Percentiles rank a stretch among this genome's conserved stretches.
Evolutionary conservation across 192 early-diverging fungal species (phyloP).

Genomic region (Rhizoclosmatium sp.): DNA sequence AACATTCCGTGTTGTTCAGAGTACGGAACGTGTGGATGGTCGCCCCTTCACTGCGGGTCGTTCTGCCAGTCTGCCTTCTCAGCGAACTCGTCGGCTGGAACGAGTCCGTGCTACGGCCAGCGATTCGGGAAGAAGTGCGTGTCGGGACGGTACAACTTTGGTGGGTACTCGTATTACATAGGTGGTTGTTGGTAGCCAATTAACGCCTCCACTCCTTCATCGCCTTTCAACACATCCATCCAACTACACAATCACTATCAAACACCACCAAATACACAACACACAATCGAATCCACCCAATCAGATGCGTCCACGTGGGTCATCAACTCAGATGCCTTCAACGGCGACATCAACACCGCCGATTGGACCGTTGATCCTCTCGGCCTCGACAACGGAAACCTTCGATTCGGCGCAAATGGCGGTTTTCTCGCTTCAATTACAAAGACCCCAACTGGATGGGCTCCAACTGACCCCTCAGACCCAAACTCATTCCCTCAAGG

Average conservation of each 20-base stretch:
- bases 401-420: conserved; percentile 39
- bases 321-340: conserved; percentile 46
- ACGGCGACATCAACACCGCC: conserved; percentile 42
- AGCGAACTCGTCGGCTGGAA: background rate
- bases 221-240: too few species aligned
- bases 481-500: background rate
- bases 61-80: conserved; percentile 35
- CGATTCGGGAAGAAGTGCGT: conserved; percentile 30
- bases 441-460: conserved; percentile 8
- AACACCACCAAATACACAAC: background rate
- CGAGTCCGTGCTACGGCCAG: conserved; percentile 2
- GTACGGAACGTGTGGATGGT: conserved; percentile 18
- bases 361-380: conserved; percentile 42
- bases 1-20: conserved; percentile 28
- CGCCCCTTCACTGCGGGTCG: conserved; percentile 29
- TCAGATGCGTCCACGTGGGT: conserved; percentile 39
- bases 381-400: conserved; percentile 38
- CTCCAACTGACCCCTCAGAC: background rate
- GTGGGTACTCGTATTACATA: too few species aligned
- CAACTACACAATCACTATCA: background rate
- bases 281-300: background rate
- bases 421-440: conserved; percentile 32
- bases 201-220: too few species aligned
- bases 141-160: conserved; percentile 43
- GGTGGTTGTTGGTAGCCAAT: too few species aligned